Evolutionary conservation across 352 stramenopile genomes (phyloP).

Genomic region (Globisporangium lucens): DNA sequence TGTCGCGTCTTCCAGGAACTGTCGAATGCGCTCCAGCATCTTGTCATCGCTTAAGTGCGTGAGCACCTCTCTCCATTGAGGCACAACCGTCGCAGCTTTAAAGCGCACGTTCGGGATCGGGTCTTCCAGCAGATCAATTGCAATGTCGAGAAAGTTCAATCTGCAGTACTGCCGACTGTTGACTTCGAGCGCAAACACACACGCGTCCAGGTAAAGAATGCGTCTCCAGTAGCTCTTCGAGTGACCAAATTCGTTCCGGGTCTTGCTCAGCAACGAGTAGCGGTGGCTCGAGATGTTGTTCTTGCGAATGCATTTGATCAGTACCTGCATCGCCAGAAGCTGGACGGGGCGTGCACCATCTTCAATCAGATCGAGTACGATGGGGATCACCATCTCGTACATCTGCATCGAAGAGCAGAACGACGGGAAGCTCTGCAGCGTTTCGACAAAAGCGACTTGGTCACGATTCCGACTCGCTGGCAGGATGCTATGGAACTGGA

Average conservation of each 20-base stretch:
- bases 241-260: slow-evolving; percentile 71
- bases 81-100: slow-evolving; percentile 62
- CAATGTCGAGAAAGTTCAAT: slow-evolving; percentile 71
- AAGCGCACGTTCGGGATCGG: slow-evolving; percentile 72
- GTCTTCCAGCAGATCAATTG: slow-evolving; percentile 74
- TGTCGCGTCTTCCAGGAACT: slow-evolving; percentile 58
- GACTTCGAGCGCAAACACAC: slow-evolving; percentile 47
- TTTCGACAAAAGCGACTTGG: slow-evolving; percentile 64
- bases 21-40: slow-evolving; percentile 61
- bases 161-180: slow-evolving; percentile 79
- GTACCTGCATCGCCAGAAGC: slow-evolving; percentile 52
- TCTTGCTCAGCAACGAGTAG: slow-evolving; percentile 61
- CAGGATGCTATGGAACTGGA: slow-evolving; percentile 74
- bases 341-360: slow-evolving; percentile 73
- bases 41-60: slow-evolving; percentile 63
- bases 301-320: slow-evolving; percentile 66
- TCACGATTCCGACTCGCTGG: slow-evolving; percentile 64
- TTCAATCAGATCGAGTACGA: slow-evolving; percentile 78
- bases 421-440: slow-evolving; percentile 49
- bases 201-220: slow-evolving; percentile 71
- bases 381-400: slow-evolving; percentile 48
- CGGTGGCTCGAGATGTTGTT: slow-evolving; percentile 70
- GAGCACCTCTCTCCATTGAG: slow-evolving; percentile 60
- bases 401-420: slow-evolving; percentile 21
- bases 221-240: slow-evolving; percentile 74